Conservation (phyloP, 495 filamentous ascomycete genomes). For the Aspergillus funiculosus region DNA sequence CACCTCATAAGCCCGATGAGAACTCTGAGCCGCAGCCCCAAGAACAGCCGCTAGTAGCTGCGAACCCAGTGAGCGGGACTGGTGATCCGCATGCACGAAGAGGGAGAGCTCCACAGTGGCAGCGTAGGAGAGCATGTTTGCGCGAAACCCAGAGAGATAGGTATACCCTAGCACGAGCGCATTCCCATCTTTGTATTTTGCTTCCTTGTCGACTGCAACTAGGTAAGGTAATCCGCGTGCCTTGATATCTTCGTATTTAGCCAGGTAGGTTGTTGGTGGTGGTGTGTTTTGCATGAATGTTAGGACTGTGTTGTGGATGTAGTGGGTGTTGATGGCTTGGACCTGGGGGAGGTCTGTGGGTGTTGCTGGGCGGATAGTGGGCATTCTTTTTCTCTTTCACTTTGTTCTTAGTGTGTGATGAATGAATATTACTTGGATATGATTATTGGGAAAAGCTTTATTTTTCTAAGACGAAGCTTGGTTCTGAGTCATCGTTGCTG, state of each 20-base stretch:
- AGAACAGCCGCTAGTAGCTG: slow-evolving; percentile 17
- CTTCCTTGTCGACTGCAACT: slow-evolving; percentile 17
- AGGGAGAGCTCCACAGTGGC: slow-evolving; percentile 27
- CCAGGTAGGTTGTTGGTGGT: slow-evolving; percentile 14
- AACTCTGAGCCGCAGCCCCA: not conserved
- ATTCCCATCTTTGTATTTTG: slow-evolving; percentile 3
- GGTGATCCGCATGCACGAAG: slow-evolving; percentile 24
- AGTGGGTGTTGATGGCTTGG: slow-evolving; percentile 25
- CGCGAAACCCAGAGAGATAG: slow-evolving; percentile 25
- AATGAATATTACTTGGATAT: no score
- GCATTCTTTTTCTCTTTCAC: slow-evolving; percentile 1
- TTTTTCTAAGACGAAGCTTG: no score
- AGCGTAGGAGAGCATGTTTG: slow-evolving; percentile 24
- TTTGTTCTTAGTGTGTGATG: not conserved
- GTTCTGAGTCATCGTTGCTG: no score
- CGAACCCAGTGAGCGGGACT: slow-evolving; percentile 17
- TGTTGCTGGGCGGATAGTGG: slow-evolving; percentile 16
- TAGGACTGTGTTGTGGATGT: slow-evolving; percentile 26
- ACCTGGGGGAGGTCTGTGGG: slow-evolving; percentile 23
- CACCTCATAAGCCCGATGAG: slow-evolving; percentile 6
- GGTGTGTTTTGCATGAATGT: slow-evolving; percentile 25
- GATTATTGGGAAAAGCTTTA: no score
- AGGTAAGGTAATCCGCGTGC: slow-evolving; percentile 24
- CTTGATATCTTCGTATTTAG: slow-evolving; percentile 16
- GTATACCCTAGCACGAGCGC: slow-evolving; percentile 25